Evolutionary conservation across 164 flowering plant species (phyloP).

Genomic region (Chimonanthus salicifolius): DNA sequence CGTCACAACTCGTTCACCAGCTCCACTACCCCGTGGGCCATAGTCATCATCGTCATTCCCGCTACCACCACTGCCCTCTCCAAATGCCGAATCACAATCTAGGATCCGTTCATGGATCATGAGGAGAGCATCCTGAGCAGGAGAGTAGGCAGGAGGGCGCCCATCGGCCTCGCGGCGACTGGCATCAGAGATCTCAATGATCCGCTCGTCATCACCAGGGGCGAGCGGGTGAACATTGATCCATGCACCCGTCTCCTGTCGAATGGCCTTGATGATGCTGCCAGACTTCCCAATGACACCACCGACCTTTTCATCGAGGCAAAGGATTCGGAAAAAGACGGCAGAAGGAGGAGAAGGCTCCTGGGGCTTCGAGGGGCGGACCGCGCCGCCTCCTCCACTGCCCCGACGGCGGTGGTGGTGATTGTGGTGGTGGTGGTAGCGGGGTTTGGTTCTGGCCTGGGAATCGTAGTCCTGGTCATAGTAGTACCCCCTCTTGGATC

Average conservation of each 20-base stretch:
- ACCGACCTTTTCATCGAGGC: constrained; percentile 77
- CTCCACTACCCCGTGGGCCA: constrained; percentile 22
- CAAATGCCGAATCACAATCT: constrained; percentile 53
- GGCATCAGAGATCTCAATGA: constrained; percentile 88
- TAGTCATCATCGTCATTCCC: constrained; percentile 45
- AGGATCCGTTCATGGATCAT: constrained; percentile 87
- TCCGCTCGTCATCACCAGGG: constrained; percentile 85
- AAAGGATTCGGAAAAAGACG: constrained; percentile 70
- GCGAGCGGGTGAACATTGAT: constrained; percentile 80
- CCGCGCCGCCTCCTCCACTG: constrained; percentile 40
- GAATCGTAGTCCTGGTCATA: constrained; percentile 72
- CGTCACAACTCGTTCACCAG: constrained; percentile 49
- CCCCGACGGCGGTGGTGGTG: constrained; percentile 21
- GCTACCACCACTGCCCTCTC: constrained; percentile 26
- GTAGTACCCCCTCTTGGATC: constrained; percentile 84
- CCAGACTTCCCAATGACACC: constrained; percentile 96
- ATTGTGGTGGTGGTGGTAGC: constrained; percentile 32
- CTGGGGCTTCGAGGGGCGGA: constrained; percentile 28
- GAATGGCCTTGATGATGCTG: constrained; percentile 71
- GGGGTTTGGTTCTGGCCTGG: constrained; percentile 47
- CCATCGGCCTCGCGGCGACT: constrained; percentile 77
- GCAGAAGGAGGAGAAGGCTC: constrained; percentile 38
- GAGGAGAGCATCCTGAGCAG: constrained; percentile 85
- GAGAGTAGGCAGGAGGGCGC: constrained; percentile 66
- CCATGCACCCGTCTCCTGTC: constrained; percentile 97